Percentiles rank a stretch among this genome's conserved stretches.
phyloP scores from a whole-genome alignment of 495 filamentous ascomycete species.

The Daldinia loculata region DNA sequence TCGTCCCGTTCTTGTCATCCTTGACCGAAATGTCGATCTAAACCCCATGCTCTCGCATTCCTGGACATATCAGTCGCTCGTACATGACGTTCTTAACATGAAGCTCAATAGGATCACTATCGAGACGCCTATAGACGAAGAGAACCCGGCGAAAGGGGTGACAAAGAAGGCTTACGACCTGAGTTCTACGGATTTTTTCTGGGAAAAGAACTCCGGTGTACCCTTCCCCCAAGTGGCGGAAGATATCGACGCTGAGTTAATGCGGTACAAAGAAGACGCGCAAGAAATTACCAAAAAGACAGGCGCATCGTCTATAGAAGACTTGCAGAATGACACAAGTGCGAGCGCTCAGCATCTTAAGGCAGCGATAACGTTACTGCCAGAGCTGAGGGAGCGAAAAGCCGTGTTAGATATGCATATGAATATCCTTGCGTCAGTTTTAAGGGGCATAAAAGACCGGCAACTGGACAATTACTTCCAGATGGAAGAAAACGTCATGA shows the following conservation, averaged over 20 bases:
- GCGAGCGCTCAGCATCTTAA: constrained; percentile 94
- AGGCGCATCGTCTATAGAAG: constrained; percentile 90
- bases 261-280: constrained; percentile 94
- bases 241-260: constrained; percentile 91
- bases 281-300: constrained; percentile 95
- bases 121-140: constrained; percentile 79
- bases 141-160: constrained; percentile 71
- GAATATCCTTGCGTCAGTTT: constrained; percentile 89
- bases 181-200: constrained; percentile 94
- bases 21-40: constrained; percentile 94
- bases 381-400: constrained; percentile 92
- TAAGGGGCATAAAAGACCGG: constrained; percentile 91
- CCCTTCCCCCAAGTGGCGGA: constrained; percentile 98
- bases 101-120: constrained; percentile 96
- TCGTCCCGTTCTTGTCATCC: constrained; percentile 84
- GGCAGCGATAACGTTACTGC: constrained; percentile 89
- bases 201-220: constrained; percentile 89
- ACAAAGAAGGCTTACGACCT: constrained; percentile 90
- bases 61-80: constrained; percentile 97
- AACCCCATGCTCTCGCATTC: constrained; percentile 99
- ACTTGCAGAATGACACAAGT: constrained; percentile 87
- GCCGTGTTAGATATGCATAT: constrained; percentile 96
- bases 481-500: constrained; percentile 91
- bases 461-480: constrained; percentile 97
- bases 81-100: constrained; percentile 94